A percentile compares a stretch with the other conserved stretches of the same genome.
Conservation (phyloP, 345 rosid species). For the Clausena lansium region DNA sequence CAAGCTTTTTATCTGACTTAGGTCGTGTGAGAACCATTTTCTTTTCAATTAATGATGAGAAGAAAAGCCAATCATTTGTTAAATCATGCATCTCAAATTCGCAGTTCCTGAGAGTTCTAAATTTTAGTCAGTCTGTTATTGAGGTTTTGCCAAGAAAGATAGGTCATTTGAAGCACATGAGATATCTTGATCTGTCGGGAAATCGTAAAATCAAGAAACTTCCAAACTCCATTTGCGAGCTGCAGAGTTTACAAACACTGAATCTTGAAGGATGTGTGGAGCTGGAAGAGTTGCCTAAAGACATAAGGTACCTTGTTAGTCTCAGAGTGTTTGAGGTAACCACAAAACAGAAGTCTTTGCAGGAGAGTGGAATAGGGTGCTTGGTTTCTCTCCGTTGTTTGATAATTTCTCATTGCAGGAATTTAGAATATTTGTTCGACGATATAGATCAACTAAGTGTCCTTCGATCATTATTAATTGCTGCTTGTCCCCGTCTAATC, state of each 20-base stretch:
- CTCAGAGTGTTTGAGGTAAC: conserved; percentile 13
- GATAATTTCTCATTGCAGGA: background rate
- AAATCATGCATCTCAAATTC: background rate
- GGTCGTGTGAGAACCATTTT: conserved; percentile 14
- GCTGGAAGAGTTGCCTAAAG: conserved; percentile 10
- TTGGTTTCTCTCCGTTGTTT: background rate
- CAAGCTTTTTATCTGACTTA: background rate
- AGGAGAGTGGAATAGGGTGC: background rate
- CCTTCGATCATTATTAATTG: conserved; percentile 17
- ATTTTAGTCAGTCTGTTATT: background rate
- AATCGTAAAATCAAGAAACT: background rate
- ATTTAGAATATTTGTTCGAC: conserved; percentile 15
- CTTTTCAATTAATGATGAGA: background rate
- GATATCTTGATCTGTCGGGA: conserved; percentile 10
- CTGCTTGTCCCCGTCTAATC: conserved; percentile 9
- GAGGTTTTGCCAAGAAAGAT: conserved; percentile 18
- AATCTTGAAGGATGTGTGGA: background rate
- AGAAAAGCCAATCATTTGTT: background rate
- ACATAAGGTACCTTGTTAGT: conserved; percentile 10
- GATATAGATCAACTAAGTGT: conserved; percentile 13
- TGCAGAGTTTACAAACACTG: background rate
- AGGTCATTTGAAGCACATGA: conserved; percentile 20
- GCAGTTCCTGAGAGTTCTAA: conserved; percentile 10
- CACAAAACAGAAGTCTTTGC: background rate
- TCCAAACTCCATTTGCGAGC: conserved; percentile 13